Percentiles rank a stretch among this genome's conserved stretches.
Conservation (phyloP, 352 stramenopile genomes). For the Phytophthora palmivora region DNA sequence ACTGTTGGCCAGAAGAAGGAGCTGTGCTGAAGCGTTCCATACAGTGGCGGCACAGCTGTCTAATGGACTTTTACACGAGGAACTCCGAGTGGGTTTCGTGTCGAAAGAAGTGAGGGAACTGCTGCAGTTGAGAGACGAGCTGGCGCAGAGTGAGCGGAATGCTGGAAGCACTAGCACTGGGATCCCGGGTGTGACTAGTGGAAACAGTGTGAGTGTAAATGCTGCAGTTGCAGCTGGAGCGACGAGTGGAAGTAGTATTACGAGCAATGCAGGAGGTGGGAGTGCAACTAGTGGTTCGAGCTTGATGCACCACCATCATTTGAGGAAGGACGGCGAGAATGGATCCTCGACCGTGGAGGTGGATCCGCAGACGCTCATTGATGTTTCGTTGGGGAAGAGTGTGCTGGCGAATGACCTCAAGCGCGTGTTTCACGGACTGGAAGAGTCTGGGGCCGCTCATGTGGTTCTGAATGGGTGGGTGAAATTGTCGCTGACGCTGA, state of each 20-base stretch:
- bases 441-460: conserved; percentile 76
- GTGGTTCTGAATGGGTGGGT: conserved; percentile 89
- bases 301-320: conserved; percentile 38
- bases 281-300: conserved; percentile 27
- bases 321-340: conserved; percentile 44
- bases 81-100: conserved; percentile 82
- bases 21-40: conserved; percentile 61
- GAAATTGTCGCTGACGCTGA: conserved; percentile 85
- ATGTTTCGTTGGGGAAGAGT: conserved; percentile 78
- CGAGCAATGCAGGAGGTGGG: conserved; percentile 24
- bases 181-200: conserved; percentile 28
- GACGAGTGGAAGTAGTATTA: conserved; percentile 35
- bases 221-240: conserved; percentile 32
- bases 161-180: conserved; percentile 22
- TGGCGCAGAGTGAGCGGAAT: conserved; percentile 71
- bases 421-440: conserved; percentile 81
- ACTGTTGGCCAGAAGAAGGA: conserved; percentile 40
- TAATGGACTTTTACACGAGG: conserved; percentile 85
- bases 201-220: conserved; percentile 38
- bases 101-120: conserved; percentile 79
- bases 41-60: conserved; percentile 77
- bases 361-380: conserved; percentile 85
- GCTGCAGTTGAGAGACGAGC: conserved; percentile 81
- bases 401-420: conserved; percentile 89
- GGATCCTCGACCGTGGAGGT: conserved; percentile 54